Conservation (phyloP, 257 asterid species). For the Solanum commersonii region DNA sequence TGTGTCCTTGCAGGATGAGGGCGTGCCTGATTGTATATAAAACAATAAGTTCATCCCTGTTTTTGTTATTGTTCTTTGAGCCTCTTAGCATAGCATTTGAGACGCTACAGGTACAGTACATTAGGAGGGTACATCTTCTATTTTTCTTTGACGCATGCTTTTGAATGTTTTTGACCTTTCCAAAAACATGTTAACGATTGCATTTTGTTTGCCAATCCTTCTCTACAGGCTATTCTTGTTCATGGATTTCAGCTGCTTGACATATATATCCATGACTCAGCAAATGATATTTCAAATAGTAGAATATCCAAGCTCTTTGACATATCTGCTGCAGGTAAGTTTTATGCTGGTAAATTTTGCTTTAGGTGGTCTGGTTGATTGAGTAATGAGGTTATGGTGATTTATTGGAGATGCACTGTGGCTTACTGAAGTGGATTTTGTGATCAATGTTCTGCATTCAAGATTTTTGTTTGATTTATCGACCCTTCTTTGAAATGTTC, state of each 20-base stretch:
- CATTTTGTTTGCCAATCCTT: conserved; percentile 6
- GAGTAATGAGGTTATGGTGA: background rate
- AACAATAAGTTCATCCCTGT: conserved; percentile 39
- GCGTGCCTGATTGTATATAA: conserved; percentile 43
- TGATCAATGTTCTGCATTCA: background rate
- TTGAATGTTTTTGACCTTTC: background rate
- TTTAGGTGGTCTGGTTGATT: background rate
- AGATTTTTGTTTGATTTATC: background rate
- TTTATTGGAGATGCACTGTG: background rate
- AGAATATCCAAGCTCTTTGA: conserved; percentile 58
- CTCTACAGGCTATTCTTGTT: conserved; percentile 76
- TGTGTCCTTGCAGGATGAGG: conserved; percentile 47
- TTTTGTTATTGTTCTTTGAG: conserved; percentile 77
- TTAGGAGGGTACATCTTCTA: background rate
- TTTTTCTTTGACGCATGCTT: background rate
- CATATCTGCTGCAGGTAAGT: conserved; percentile 64
- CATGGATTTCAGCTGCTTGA: conserved; percentile 95
- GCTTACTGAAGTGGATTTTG: background rate
- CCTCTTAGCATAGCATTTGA: conserved; percentile 92
- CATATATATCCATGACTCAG: conserved; percentile 73
- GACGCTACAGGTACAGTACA: conserved; percentile 70
- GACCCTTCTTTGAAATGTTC: background rate
- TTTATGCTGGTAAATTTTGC: background rate
- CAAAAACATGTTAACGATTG: background rate
- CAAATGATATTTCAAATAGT: conserved; percentile 48